phyloP scores from a whole-genome alignment of 306 rosid genomes.

The Mimosa bimucronata region DNA sequence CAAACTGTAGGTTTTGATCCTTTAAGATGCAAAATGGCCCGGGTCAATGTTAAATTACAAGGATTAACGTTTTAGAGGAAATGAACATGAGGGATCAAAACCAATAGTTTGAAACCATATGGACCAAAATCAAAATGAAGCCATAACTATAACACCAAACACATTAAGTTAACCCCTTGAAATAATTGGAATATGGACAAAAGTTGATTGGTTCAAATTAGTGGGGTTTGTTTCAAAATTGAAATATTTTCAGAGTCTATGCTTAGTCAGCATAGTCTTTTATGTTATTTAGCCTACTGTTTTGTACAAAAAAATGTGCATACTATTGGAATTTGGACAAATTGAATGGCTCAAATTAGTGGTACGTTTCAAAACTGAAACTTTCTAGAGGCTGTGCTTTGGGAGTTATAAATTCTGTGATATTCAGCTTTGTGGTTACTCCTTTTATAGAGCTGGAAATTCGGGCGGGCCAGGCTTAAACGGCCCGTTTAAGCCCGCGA shows the following conservation, averaged over 20 bases:
- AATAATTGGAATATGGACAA: neutral
- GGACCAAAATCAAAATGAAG: no score
- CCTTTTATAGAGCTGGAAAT: no score
- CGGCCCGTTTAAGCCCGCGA: no score
- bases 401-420: neutral
- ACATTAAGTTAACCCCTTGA: no score
- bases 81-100: no score
- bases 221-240: neutral
- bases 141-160: no score
- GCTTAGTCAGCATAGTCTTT: neutral
- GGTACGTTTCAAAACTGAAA: neutral
- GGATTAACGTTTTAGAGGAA: no score
- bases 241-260: neutral
- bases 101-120: no score
- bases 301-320: neutral
- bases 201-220: conserved; percentile 1
- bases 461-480: no score
- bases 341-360: conserved; percentile 5
- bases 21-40: no score
- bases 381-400: neutral
- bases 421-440: conserved; percentile 16
- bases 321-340: conserved; percentile 11
- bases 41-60: no score
- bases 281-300: neutral
- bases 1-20: no score